Conservation (phyloP, 1,284 basidiomycete genomes). For the Inonotus hispidus region DNA sequence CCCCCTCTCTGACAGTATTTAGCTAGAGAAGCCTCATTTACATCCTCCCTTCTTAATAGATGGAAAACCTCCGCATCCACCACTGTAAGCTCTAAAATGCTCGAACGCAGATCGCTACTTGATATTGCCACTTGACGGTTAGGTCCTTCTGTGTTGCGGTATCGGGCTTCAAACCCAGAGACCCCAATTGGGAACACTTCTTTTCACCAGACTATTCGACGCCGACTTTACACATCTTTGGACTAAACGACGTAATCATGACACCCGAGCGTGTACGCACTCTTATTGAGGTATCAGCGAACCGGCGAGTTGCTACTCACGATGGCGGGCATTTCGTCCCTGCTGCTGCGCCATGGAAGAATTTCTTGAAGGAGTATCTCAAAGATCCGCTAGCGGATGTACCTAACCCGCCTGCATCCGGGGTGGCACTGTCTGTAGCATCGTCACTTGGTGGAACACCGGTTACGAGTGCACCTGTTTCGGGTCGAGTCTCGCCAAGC, state of each 20-base stretch:
- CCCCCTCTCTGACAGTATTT: slow-evolving; percentile 2
- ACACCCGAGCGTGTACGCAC: slow-evolving; percentile 61
- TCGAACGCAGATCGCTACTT: slow-evolving; percentile 5
- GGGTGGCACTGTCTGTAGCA: background rate
- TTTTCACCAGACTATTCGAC: slow-evolving; percentile 57
- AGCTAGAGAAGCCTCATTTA: slow-evolving; percentile 49
- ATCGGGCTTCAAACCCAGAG: slow-evolving; percentile 59
- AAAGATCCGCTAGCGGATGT: slow-evolving; percentile 30
- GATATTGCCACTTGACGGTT: slow-evolving; percentile 8
- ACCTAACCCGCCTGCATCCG: slow-evolving; percentile 6
- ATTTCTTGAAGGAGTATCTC: slow-evolving; percentile 56
- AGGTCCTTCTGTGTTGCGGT: slow-evolving; percentile 68
- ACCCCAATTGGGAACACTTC: slow-evolving; percentile 46
- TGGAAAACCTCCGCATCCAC: slow-evolving; percentile 58
- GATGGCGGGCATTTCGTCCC: slow-evolving; percentile 84
- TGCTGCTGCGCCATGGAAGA: slow-evolving; percentile 66
- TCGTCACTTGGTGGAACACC: slow-evolving; percentile 6
- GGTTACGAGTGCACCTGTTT: slow-evolving; percentile 5
- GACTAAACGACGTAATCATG: slow-evolving; percentile 78
- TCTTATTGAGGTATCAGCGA: slow-evolving; percentile 54
- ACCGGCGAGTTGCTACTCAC: slow-evolving; percentile 62
- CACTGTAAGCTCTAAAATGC: slow-evolving; percentile 49
- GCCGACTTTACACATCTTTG: slow-evolving; percentile 78
- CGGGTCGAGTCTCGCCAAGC: slow-evolving; percentile 7
- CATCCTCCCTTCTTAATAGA: slow-evolving; percentile 65